Conservation (phyloP, 2,329 filamentous ascomycete species). For the Verticillium nubilum region DNA sequence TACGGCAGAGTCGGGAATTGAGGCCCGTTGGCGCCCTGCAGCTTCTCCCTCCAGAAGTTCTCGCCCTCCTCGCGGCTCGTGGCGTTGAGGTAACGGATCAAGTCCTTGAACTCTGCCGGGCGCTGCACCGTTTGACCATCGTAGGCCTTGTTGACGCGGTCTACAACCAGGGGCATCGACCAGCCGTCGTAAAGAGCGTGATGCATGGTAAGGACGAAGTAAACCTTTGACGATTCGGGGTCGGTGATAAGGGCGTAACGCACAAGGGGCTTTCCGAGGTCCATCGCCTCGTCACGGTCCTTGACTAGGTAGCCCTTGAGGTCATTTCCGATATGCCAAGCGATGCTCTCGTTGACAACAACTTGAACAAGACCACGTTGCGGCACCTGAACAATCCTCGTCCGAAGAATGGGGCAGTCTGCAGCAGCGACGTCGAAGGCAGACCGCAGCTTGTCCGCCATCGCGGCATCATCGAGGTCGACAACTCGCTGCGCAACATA, state of each 20-base stretch:
- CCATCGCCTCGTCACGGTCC: constrained; percentile 34
- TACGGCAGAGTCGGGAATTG: constrained; percentile 45
- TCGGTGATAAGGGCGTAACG: constrained; percentile 37
- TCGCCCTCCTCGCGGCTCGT: constrained; percentile 34
- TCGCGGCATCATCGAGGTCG: constrained; percentile 28
- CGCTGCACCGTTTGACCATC: constrained; percentile 24
- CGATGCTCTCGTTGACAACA: constrained; percentile 33
- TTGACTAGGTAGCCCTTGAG: constrained; percentile 33
- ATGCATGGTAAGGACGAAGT: constrained; percentile 50
- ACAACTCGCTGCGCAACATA: constrained; percentile 48
- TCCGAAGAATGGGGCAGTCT: constrained; percentile 38
- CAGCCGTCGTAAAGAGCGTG: constrained; percentile 54
- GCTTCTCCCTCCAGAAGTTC: constrained; percentile 39
- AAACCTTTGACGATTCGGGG: constrained; percentile 21
- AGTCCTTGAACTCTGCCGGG: constrained; percentile 40
- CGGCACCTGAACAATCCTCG: constrained; percentile 41
- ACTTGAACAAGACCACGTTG: constrained; percentile 40
- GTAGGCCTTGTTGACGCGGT: constrained; percentile 40
- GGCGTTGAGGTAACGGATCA: constrained; percentile 39
- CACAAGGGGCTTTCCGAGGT: constrained; percentile 39
- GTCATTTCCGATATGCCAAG: constrained; percentile 24
- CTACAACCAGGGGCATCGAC: constrained; percentile 45
- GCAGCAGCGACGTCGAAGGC: constrained; percentile 34
- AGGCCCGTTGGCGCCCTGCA: constrained; percentile 35
- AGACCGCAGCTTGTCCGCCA: constrained; percentile 29